phyloP scores from a whole-genome alignment of 2,329 filamentous ascomycete genomes.

The Paecilomyces sp. region DNA sequence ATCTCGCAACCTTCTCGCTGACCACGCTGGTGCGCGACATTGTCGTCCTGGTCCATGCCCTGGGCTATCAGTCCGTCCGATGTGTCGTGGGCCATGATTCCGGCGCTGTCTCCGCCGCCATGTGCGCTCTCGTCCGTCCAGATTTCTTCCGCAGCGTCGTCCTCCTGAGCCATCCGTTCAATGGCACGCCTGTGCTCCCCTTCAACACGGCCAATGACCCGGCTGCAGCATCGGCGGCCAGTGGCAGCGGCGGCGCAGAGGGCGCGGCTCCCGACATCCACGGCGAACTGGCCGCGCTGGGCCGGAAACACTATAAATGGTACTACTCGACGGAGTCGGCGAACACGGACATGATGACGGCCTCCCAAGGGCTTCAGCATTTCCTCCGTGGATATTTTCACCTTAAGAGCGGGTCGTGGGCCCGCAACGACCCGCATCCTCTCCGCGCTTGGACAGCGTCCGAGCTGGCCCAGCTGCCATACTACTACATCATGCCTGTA shows the following conservation, averaged over 20 bases:
- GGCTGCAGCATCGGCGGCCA: neutral
- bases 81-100: slow-evolving; percentile 63
- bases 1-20: slow-evolving; percentile 51
- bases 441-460: slow-evolving; percentile 50
- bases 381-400: slow-evolving; percentile 63
- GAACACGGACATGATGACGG: slow-evolving; percentile 28
- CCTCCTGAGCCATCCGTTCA: slow-evolving; percentile 60
- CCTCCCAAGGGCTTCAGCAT: slow-evolving; percentile 41
- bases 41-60: slow-evolving; percentile 52
- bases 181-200: slow-evolving; percentile 43
- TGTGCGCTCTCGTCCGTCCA: slow-evolving; percentile 55
- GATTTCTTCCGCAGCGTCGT: slow-evolving; percentile 58
- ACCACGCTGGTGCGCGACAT: slow-evolving; percentile 56
- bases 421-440: slow-evolving; percentile 46
- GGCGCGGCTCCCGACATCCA: slow-evolving; percentile 44
- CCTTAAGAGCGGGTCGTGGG: slow-evolving; percentile 59
- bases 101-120: slow-evolving; percentile 53
- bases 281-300: slow-evolving; percentile 46
- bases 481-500: slow-evolving; percentile 62
- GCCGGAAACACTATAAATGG: slow-evolving; percentile 64
- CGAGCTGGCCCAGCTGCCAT: slow-evolving; percentile 54
- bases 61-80: slow-evolving; percentile 52
- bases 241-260: slow-evolving; percentile 6
- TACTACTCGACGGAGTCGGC: slow-evolving; percentile 38
- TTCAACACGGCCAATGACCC: slow-evolving; percentile 37